Percentiles rank a stretch among this genome's conserved stretches.
phyloP scores from a whole-genome alignment of 2,329 filamentous ascomycete species.

The Knufia petricola region DNA sequence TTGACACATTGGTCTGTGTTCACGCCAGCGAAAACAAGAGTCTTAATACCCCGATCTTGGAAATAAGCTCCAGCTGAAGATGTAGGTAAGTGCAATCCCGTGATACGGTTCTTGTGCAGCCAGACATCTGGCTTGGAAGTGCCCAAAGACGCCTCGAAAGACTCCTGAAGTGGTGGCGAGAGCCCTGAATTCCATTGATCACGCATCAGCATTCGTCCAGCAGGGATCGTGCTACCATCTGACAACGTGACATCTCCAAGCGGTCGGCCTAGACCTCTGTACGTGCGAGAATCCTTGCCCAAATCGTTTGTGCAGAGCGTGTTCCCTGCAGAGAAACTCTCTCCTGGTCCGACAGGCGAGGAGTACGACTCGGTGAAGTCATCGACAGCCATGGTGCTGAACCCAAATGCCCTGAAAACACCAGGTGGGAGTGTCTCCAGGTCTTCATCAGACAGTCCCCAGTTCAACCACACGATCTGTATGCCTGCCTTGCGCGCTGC shows the following conservation, averaged over 20 bases:
- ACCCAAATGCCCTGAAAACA: slow-evolving; percentile 41
- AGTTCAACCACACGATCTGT: slow-evolving; percentile 46
- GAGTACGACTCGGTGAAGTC: slow-evolving; percentile 10
- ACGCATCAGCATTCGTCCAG: slow-evolving; percentile 38
- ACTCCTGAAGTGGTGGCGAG: slow-evolving; percentile 37
- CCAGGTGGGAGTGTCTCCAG: slow-evolving; percentile 42
- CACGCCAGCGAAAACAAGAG: slow-evolving; percentile 48
- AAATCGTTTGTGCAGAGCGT: slow-evolving; percentile 17
- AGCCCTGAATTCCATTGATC: slow-evolving; percentile 50
- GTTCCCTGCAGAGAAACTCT: background rate
- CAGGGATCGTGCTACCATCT: slow-evolving; percentile 20
- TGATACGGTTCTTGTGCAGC: slow-evolving; percentile 50
- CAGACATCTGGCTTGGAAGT: slow-evolving; percentile 36
- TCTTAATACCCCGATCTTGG: slow-evolving; percentile 33
- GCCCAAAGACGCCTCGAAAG: slow-evolving; percentile 27
- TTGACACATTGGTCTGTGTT: slow-evolving; percentile 53
- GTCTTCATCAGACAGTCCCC: slow-evolving; percentile 48
- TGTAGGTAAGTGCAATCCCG: slow-evolving; percentile 43
- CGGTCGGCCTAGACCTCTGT: slow-evolving; percentile 39
- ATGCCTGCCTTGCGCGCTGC: slow-evolving; percentile 44
- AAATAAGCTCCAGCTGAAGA: slow-evolving; percentile 38
- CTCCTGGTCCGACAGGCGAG: background rate
- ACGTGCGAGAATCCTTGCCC: slow-evolving; percentile 23
- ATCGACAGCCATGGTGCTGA: slow-evolving; percentile 25
- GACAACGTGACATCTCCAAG: slow-evolving; percentile 33